Evolutionary conservation across 108 stramenopile genomes (phyloP), one percentile per base, ranked within the genome.

Genomic region (Nannochloropsis gaditana): DNA sequence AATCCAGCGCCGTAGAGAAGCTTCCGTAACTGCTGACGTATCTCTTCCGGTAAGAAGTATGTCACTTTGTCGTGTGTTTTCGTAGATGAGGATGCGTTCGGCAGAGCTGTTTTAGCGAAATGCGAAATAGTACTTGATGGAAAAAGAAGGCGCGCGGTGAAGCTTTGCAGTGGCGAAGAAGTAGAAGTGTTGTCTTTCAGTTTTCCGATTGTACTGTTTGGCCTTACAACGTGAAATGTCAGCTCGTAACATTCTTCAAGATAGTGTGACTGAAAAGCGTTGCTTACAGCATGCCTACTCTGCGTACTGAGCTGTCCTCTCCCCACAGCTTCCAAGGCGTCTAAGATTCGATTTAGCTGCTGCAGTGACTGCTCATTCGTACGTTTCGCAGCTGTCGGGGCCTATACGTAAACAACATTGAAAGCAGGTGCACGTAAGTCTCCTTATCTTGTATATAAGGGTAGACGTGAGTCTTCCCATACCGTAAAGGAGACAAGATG

Each of bases 351-450:
- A n/a, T 73, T 73, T 4, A 73, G 59, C 59, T 73, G 15, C 59
- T 73, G 59, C 59, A 73, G 8, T n/a, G 59, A 73, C 59, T 73
- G 59, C n/a, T 73, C 59, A n/a, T 73, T 73, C 59, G n/a, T 73
- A 73, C 59, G 59, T n/a, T 73, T 73, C 59, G n/a, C 59, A n/a
- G 59, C 59, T 4, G 59, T n/a, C 8, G 59, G n/a, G 59, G 59
- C 59, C 59, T 73, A 6, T 31, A 31, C 31, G 31, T 31, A 31
- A 31, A 31, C 31, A 31, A 31, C 31, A 31, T 31, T 31, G 31
- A 31, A 31, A 31, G 31, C 31, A 1, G 31, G 31, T 31, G 31
- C 31, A 31, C 31, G 0, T 31, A 31, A 31, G 31, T 31, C 31
- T 31, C 1, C 31, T 31, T 31, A 31, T 31, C 31, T 31, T 31